These are phyloP conservation scores for Rossbeevera mucosa DNA, from an alignment of 768 basidiomycete genomes.

Conservation along the genomic window DNA sequence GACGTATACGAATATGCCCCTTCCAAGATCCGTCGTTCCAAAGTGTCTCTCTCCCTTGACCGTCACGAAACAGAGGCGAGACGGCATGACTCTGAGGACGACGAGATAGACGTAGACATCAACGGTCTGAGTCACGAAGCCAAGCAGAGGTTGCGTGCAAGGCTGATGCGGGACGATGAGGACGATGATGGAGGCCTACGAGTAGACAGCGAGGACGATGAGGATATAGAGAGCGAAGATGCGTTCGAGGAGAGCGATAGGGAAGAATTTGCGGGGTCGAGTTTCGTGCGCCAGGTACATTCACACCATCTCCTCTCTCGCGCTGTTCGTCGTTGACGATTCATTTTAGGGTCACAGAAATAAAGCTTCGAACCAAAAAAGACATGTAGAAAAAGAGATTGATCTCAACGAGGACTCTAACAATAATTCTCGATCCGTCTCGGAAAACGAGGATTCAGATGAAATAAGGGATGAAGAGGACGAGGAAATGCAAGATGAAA, in stretches of 20 bases:
- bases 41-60: constrained; percentile 51
- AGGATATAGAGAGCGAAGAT: constrained; percentile 80
- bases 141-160: constrained; percentile 36
- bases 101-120: constrained; percentile 34
- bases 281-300: constrained; percentile 28
- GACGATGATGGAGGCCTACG: constrained; percentile 38
- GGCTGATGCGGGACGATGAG: constrained; percentile 49
- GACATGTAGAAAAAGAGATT: constrained; percentile 44
- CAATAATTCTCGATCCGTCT: constrained; percentile 19
- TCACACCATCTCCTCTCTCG: not conserved
- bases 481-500: constrained; percentile 45
- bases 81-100: constrained; percentile 30
- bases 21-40: constrained; percentile 45
- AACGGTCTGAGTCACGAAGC: constrained; percentile 25
- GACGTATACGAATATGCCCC: constrained; percentile 67
- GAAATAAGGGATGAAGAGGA: constrained; percentile 20
- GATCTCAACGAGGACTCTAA: constrained; percentile 60
- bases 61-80: constrained; percentile 44
- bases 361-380: constrained; percentile 25
- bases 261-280: constrained; percentile 68
- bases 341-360: constrained; percentile 17
- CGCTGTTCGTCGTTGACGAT: not conserved
- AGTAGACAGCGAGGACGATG: constrained; percentile 70
- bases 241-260: constrained; percentile 81
- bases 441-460: constrained; percentile 30